These are phyloP conservation scores for Chromosphaera perkinsii DNA, from an alignment of 208 protist species.

Conservation along the genomic window DNA sequence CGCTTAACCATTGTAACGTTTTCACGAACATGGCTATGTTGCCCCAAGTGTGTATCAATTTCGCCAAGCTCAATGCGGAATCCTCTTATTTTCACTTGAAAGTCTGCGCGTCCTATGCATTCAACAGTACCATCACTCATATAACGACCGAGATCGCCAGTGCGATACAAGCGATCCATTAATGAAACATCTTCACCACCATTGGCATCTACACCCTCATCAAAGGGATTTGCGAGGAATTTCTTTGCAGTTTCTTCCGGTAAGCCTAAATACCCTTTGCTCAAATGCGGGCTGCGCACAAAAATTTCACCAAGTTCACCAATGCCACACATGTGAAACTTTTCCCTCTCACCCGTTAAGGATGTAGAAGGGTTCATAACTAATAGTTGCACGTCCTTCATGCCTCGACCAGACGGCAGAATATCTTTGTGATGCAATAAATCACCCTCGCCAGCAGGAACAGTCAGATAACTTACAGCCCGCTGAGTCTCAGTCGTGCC, in stretches of 20 bases:
- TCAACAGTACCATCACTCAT: slow-evolving; percentile 41
- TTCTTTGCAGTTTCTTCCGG: slow-evolving; percentile 43
- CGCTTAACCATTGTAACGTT: slow-evolving; percentile 37
- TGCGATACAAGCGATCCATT: slow-evolving; percentile 47
- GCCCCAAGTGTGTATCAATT: slow-evolving; percentile 51
- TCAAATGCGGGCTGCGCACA: slow-evolving; percentile 24
- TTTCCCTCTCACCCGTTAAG: not conserved
- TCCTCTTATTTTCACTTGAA: slow-evolving; percentile 62
- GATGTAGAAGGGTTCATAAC: not conserved
- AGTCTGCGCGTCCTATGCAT: slow-evolving; percentile 52
- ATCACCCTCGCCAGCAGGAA: slow-evolving; percentile 1
- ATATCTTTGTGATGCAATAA: slow-evolving; percentile 49
- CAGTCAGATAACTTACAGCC: slow-evolving; percentile 19
- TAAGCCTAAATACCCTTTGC: slow-evolving; percentile 45
- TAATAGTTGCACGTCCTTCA: slow-evolving; percentile 52
- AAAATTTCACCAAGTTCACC: slow-evolving; percentile 54
- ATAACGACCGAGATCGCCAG: slow-evolving; percentile 50
- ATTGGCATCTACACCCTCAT: not conserved
- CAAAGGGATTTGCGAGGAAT: slow-evolving; percentile 52
- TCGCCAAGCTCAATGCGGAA: slow-evolving; percentile 66
- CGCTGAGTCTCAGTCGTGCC: slow-evolving; percentile 63
- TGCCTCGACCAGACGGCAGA: slow-evolving; percentile 46
- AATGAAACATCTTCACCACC: not conserved
- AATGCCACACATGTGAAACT: slow-evolving; percentile 17
- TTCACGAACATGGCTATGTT: slow-evolving; percentile 37